A percentile compares a stretch with the other conserved stretches of the same genome.
These are phyloP conservation scores for Isatis lusitanica DNA, from an alignment of 441 rosid species.

Conservation along the genomic window DNA sequence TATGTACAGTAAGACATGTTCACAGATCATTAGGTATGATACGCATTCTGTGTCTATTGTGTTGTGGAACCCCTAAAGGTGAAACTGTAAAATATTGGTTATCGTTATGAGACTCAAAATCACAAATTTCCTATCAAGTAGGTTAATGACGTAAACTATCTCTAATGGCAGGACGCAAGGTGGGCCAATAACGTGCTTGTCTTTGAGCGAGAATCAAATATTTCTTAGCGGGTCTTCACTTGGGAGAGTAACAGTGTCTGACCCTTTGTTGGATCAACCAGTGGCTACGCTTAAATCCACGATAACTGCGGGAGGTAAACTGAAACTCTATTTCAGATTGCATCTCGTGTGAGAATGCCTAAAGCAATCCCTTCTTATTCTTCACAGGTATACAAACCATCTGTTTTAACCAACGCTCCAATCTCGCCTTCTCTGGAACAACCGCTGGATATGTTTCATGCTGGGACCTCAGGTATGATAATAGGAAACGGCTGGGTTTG, in stretches of 20 bases:
- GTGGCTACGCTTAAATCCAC: conserved; percentile 66
- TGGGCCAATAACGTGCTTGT: conserved; percentile 73
- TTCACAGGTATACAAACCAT: conserved; percentile 69
- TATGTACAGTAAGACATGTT: conserved; percentile 83
- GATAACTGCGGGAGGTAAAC: conserved; percentile 54
- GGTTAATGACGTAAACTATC: conserved; percentile 10
- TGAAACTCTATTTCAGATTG: conserved; percentile 15
- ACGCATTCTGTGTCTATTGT: background rate
- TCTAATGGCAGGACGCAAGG: conserved; percentile 62
- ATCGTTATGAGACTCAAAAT: background rate
- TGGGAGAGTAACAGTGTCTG: conserved; percentile 69
- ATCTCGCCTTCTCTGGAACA: conserved; percentile 73
- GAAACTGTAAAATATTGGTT: too few relatives aligned
- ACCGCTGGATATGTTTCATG: conserved; percentile 69
- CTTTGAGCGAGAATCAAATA: conserved; percentile 65
- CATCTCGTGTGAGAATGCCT: conserved; percentile 3
- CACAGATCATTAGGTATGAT: conserved; percentile 71
- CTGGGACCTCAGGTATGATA: conserved; percentile 79
- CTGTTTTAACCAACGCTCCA: conserved; percentile 61
- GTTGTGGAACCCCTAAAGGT: background rate
- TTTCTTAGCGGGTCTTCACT: conserved; percentile 70
- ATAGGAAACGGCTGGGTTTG: background rate
- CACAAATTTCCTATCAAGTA: background rate
- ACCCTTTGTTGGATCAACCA: conserved; percentile 58
- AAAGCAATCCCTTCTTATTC: conserved; percentile 4